Evolutionary conservation across 225 moss, liverwort and hornwort species (phyloP), one percentile per base, ranked within the genome.

Genomic region (Ulota crispa): DNA sequence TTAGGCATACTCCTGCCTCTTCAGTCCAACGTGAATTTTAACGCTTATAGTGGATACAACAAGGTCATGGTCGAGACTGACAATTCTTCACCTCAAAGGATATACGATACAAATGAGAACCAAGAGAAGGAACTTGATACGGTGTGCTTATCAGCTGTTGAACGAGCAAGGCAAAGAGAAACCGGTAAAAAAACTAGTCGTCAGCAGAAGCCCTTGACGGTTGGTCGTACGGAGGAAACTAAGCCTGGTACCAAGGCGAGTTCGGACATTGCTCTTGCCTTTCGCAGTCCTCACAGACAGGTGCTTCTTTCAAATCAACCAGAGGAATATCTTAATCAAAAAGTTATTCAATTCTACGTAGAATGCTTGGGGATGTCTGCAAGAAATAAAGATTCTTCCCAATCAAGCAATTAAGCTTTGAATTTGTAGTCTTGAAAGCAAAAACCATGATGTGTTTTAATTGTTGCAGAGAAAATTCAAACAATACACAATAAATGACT

Each of bases 261-360:
- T n/a, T 71, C 68, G 23, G 50, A 88, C 54, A 71, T 84, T 78
- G 89, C 87, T 43, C 54, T 95, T 14, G 94, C 95, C 47, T 98
- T 98, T 59, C 91, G 98, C 6, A 93, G 88, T 78, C 95, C 91
- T 52, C 85, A 98, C 36, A 83, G 98, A 82, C 85, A 92, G 93
- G 97, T 98, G 67, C 27, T 68, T 59, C 2, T 42, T 34, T 73
- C 19, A 26, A 10, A 26, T 27, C 19, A 45, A 64, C 30, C 16
- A 53, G 11, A 27, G 12, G 9, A 18, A n/a, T 39, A 62, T 15
- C 10, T 32, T 62, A 41, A 13, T 52, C 50, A 28, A 4, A 27
- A 12, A 34, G 8, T 8, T 16, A 12, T 18, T n/a, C 32, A 23
- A 64, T 47, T 18, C 6, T 7, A 0, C 4, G 19, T 43, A 23